A percentile compares a stretch with the other conserved stretches of the same genome.
phyloP scores from a whole-genome alignment of 768 basidiomycete species.

The Boletus reticulatus region DNA sequence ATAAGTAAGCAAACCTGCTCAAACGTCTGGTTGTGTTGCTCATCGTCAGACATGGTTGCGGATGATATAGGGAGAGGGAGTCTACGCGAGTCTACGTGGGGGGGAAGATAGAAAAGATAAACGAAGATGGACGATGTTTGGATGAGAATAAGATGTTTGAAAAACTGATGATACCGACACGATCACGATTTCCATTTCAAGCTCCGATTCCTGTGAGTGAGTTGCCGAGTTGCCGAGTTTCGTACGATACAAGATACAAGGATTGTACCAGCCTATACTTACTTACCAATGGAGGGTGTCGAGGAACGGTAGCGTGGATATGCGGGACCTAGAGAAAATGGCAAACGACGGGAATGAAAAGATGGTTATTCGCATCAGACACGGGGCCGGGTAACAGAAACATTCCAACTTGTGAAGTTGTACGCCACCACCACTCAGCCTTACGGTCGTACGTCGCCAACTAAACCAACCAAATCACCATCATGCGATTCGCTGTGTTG shows the following conservation, averaged over 20 bases:
- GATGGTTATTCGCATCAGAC: too few species aligned
- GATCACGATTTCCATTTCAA: conserved; percentile 37
- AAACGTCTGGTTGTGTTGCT: conserved; percentile 88
- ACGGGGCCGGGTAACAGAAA: too few species aligned
- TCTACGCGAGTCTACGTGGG: conserved; percentile 24
- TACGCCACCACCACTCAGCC: conserved; percentile 2
- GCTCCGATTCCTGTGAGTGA: conserved; percentile 36
- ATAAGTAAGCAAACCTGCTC: conserved; percentile 57
- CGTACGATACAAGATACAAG: too few species aligned
- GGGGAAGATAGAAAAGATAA: conserved; percentile 22
- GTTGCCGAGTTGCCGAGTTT: conserved; percentile 18
- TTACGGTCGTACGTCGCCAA: too few species aligned
- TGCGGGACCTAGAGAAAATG: background rate
- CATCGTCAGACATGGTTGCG: conserved; percentile 83
- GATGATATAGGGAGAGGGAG: conserved; percentile 10
- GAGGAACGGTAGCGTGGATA: too few species aligned
- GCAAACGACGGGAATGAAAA: background rate
- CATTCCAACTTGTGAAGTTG: too few species aligned
- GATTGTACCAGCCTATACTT: too few species aligned
- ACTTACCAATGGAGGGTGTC: too few species aligned
- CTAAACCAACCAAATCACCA: background rate
- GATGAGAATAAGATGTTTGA: conserved; percentile 22
- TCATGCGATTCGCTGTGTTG: background rate
- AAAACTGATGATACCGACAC: conserved; percentile 8
- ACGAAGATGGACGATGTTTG: conserved; percentile 23